A percentile compares a stretch with the other conserved stretches of the same genome.
phyloP scores from a whole-genome alignment of 495 filamentous ascomycete species.

The Halenospora varia region DNA sequence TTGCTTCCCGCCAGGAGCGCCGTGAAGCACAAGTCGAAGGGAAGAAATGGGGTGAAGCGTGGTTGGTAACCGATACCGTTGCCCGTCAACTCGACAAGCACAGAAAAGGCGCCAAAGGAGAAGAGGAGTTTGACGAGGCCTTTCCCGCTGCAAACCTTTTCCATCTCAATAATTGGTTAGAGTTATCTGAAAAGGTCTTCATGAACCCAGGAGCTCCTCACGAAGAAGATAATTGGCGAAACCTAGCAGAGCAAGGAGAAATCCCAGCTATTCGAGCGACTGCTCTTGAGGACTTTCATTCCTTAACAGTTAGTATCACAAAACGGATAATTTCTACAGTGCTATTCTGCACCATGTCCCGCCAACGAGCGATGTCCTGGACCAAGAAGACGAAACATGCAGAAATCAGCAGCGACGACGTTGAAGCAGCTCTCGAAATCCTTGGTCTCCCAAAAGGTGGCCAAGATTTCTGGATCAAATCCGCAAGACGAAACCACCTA shows the following conservation, averaged over 20 bases:
- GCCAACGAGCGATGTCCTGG: constrained; percentile 40
- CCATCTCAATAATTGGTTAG: constrained; percentile 54
- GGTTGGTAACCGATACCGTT: constrained; percentile 45
- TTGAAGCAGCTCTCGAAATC: constrained; percentile 58
- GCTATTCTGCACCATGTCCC: constrained; percentile 62
- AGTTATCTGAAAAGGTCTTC: constrained; percentile 62
- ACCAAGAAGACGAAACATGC: constrained; percentile 29
- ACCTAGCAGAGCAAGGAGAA: constrained; percentile 42
- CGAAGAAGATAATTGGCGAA: constrained; percentile 62
- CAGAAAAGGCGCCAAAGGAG: constrained; percentile 26
- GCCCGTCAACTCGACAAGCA: constrained; percentile 36
- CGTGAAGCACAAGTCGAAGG: constrained; percentile 52
- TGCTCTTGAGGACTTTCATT: constrained; percentile 69
- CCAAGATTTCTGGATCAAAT: constrained; percentile 52
- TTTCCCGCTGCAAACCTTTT: constrained; percentile 55
- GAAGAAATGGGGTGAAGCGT: constrained; percentile 40
- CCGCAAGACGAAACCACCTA: constrained; percentile 56
- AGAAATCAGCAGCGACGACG: constrained; percentile 54
- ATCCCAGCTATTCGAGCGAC: constrained; percentile 61
- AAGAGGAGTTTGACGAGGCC: constrained; percentile 30
- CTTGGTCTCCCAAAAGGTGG: constrained; percentile 43
- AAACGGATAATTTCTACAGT: constrained; percentile 62
- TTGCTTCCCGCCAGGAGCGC: constrained; percentile 53
- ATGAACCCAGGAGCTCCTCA: constrained; percentile 63
- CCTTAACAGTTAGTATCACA: constrained; percentile 61